A percentile compares a stretch with the other conserved stretches of the same genome.
Conservation (phyloP, 495 filamentous ascomycete genomes). For the Sordaria brevicollis region DNA sequence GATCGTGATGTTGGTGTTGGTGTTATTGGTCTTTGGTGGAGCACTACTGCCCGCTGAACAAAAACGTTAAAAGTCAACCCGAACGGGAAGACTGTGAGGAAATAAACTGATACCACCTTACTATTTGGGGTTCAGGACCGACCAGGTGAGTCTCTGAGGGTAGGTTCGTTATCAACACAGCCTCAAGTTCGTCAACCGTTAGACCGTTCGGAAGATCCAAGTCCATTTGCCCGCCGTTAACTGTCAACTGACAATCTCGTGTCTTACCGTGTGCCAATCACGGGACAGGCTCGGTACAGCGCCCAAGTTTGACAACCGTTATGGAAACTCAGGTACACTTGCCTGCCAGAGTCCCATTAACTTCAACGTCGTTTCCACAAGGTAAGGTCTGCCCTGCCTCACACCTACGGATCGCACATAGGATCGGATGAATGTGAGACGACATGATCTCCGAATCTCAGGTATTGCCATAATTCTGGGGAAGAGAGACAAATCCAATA, state of each 20-base stretch:
- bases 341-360: background rate
- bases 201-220: no score
- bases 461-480: background rate
- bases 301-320: no score
- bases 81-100: background rate
- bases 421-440: background rate
- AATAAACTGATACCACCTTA: background rate
- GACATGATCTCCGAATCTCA: background rate
- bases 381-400: background rate
- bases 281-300: no score
- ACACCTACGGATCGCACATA: background rate
- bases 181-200: no score
- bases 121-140: background rate
- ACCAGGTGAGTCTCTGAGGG: background rate
- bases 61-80: background rate
- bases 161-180: background rate
- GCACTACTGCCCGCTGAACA: background rate
- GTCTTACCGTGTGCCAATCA: no score
- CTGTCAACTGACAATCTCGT: no score
- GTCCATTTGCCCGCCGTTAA: background rate
- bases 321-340: no score
- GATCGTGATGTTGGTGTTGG: background rate
- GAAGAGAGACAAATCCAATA: background rate
- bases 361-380: background rate
- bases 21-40: background rate